phyloP scores from a whole-genome alignment of 2,329 filamentous ascomycete species.

The Akanthomyces lecanii region DNA sequence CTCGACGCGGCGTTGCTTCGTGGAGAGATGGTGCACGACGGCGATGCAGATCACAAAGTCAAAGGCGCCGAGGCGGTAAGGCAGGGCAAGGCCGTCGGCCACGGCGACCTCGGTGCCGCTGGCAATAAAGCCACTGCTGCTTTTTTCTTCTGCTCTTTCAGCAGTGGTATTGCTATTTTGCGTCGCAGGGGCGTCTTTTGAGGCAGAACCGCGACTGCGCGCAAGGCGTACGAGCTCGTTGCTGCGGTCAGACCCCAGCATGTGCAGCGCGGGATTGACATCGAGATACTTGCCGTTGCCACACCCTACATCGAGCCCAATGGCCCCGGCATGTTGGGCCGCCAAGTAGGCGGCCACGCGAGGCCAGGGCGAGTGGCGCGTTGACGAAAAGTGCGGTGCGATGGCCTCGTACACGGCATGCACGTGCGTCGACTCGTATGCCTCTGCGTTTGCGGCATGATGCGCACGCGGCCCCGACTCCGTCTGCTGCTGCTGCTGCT shows the following conservation, averaged over 20 bases:
- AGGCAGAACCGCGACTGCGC: slow-evolving; percentile 27
- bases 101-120: slow-evolving; percentile 64
- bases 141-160: neutral
- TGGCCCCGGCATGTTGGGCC: slow-evolving; percentile 59
- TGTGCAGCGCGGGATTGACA: slow-evolving; percentile 72
- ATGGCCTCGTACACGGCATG: slow-evolving; percentile 89
- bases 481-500: slow-evolving; percentile 1
- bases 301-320: slow-evolving; percentile 90
- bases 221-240: slow-evolving; percentile 51
- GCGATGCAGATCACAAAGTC: slow-evolving; percentile 95
- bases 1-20: slow-evolving; percentile 63
- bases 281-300: slow-evolving; percentile 94
- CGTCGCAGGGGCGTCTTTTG: neutral
- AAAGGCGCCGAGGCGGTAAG: slow-evolving; percentile 56
- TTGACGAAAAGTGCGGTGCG: slow-evolving; percentile 77
- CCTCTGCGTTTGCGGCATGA: slow-evolving; percentile 35
- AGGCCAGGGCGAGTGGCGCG: slow-evolving; percentile 83
- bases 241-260: slow-evolving; percentile 82
- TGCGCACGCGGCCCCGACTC: neutral
- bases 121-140: slow-evolving; percentile 1
- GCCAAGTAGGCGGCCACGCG: slow-evolving; percentile 77
- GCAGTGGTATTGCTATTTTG: neutral
- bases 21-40: slow-evolving; percentile 90
- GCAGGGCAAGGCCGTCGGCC: slow-evolving; percentile 78
- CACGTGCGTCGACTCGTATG: slow-evolving; percentile 82